Evolutionary conservation across 768 basidiomycete genomes (phyloP).

Genomic region (Kondoa subrosea): DNA sequence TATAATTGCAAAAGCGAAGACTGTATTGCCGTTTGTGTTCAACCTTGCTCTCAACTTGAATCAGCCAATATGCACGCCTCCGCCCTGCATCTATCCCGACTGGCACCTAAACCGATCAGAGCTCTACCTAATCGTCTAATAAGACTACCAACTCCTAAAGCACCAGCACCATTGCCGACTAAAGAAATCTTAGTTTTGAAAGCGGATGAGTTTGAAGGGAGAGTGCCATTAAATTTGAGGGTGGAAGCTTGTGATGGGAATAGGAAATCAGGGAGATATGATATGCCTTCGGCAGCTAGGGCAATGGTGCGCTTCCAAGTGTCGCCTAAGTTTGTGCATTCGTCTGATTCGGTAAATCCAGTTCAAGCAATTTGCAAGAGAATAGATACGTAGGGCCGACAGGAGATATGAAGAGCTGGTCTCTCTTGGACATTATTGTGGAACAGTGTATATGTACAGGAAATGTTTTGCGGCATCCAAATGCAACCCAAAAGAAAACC

Average conservation of each 20-base stretch:
- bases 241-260: neutral
- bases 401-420: neutral
- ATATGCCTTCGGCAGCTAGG: neutral
- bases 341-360: neutral
- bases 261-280: neutral
- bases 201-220: neutral
- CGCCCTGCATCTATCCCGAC: neutral
- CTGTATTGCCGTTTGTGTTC: no score
- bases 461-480: no score
- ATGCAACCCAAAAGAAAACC: no score
- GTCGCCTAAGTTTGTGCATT: neutral
- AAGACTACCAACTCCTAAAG: neutral
- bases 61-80: neutral
- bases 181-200: neutral
- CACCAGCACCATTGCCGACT: neutral
- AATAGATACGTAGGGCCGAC: neutral
- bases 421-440: neutral
- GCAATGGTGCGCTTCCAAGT: neutral
- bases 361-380: neutral
- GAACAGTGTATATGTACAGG: neutral
- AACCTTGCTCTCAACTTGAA: no score
- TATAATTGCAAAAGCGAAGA: no score
- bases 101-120: neutral
- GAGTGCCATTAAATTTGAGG: neutral
- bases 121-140: neutral